These are phyloP conservation scores for Ceratobasidium papillatum DNA, from an alignment of 1,284 basidiomycete genomes.

Conservation along the genomic window DNA sequence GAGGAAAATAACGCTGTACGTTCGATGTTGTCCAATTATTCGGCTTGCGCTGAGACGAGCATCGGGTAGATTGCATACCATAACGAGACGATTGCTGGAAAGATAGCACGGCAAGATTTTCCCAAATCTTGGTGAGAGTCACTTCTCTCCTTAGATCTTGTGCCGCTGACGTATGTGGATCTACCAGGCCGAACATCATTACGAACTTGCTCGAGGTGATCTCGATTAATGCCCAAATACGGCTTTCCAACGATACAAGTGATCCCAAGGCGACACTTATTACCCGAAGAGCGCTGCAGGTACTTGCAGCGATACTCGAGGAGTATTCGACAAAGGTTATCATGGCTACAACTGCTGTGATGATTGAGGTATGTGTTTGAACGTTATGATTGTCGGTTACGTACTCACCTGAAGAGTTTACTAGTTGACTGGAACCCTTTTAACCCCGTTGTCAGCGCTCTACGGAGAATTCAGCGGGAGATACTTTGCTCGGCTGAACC, in stretches of 20 bases:
- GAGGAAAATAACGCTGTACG: conserved; percentile 75
- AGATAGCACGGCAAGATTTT: conserved; percentile 75
- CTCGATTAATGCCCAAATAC: conserved; percentile 60
- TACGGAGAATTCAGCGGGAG: conserved; percentile 64
- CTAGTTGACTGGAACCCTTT: conserved; percentile 18
- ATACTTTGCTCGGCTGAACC: conserved; percentile 54
- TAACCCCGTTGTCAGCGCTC: conserved; percentile 58
- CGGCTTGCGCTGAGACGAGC: conserved; percentile 21
- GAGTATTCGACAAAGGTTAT: conserved; percentile 75
- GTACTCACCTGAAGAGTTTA: conserved; percentile 16
- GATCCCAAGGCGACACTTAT: conserved; percentile 60
- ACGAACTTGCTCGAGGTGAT: conserved; percentile 65
- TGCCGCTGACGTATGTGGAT: conserved; percentile 27
- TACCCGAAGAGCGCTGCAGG: conserved; percentile 67
- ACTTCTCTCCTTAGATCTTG: conserved; percentile 41
- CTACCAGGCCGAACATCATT: conserved; percentile 68
- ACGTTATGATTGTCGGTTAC: not conserved
- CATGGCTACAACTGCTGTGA: conserved; percentile 68
- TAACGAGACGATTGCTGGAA: conserved; percentile 73
- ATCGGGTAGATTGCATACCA: conserved; percentile 70
- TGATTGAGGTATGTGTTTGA: conserved; percentile 52
- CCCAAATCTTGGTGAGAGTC: conserved; percentile 68
- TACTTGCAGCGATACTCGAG: conserved; percentile 70
- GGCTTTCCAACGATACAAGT: conserved; percentile 56
- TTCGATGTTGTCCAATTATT: conserved; percentile 32